Percentiles rank a stretch among this genome's conserved stretches.
phyloP scores from a whole-genome alignment of 2,329 filamentous ascomycete species.

The Cladosporium austrohemisphaericum region DNA sequence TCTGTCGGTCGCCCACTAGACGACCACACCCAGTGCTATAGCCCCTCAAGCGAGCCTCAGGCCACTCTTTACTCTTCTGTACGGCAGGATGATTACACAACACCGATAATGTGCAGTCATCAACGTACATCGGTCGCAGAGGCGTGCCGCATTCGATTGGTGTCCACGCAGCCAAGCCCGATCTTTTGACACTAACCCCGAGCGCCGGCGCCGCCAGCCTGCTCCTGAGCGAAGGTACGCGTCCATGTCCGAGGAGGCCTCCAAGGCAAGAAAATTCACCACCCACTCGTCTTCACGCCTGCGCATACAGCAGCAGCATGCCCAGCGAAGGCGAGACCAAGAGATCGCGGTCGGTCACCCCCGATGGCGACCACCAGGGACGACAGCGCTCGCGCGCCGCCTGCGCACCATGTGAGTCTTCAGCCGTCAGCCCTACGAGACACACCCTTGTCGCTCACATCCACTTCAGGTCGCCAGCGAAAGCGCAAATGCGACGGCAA shows the following conservation, averaged over 20 bases:
- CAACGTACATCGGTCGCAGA: slow-evolving; percentile 7
- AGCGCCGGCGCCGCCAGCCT: slow-evolving; percentile 1
- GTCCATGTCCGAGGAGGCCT: slow-evolving; percentile 6
- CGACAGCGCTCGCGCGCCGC: slow-evolving; percentile 33
- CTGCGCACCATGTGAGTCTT: slow-evolving; percentile 33
- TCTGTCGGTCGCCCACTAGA: slow-evolving; percentile 5
- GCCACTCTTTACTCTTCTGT: slow-evolving; percentile 6
- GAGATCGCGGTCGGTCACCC: slow-evolving; percentile 12
- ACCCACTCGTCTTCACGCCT: background rate
- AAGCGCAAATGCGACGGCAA: slow-evolving; percentile 31
- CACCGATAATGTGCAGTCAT: slow-evolving; percentile 12
- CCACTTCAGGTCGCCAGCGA: slow-evolving; percentile 10
- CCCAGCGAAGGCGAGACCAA: slow-evolving; percentile 9
- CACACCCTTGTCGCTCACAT: background rate
- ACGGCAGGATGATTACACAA: slow-evolving; percentile 1
- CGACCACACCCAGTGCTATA: background rate
- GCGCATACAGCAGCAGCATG: background rate
- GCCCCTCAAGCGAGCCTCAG: slow-evolving; percentile 12
- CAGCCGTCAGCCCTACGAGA: slow-evolving; percentile 14
- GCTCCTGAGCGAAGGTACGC: slow-evolving; percentile 10
- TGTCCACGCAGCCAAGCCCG: slow-evolving; percentile 8
- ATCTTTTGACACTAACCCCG: slow-evolving; percentile 7
- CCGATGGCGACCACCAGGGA: slow-evolving; percentile 22
- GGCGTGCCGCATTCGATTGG: background rate
- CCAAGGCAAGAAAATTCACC: background rate